A percentile compares a stretch with the other conserved stretches of the same genome.
Evolutionary conservation across 768 basidiomycete species (phyloP).

Genomic region (Phanerochaete carnosa): DNA sequence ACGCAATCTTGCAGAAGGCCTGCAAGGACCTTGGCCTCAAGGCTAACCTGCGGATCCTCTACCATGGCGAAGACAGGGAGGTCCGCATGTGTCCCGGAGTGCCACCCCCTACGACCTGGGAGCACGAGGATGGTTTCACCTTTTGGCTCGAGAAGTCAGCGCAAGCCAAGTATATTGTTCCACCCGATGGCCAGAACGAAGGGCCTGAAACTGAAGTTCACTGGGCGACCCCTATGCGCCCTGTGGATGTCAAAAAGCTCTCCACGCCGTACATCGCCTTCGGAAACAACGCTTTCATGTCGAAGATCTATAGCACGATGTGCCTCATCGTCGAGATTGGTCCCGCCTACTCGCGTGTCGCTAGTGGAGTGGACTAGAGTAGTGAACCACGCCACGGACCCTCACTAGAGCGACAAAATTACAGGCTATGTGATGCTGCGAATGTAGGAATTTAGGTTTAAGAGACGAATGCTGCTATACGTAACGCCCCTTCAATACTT

Average conservation of each 20-base stretch:
- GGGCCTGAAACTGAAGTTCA: background rate
- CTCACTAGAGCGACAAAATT: too few species aligned
- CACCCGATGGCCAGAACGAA: background rate
- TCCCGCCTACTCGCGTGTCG: background rate
- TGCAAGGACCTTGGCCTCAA: background rate
- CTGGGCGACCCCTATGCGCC: background rate
- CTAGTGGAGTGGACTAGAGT: too few species aligned
- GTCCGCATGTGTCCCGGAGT: background rate
- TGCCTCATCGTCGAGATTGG: background rate
- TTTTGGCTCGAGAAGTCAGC: background rate
- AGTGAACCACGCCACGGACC: too few species aligned
- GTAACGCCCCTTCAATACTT: too few species aligned
- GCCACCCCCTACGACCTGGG: background rate
- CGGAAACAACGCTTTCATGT: background rate
- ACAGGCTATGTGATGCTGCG: too few species aligned
- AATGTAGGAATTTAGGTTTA: too few species aligned
- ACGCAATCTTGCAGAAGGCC: background rate
- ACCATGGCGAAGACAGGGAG: slow-evolving; percentile 5
- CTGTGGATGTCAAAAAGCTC: background rate
- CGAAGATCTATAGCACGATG: background rate
- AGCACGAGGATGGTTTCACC: background rate
- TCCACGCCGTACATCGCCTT: background rate
- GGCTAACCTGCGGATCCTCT: background rate
- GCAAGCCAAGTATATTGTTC: background rate
- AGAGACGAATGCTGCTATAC: too few species aligned